phyloP scores from a whole-genome alignment of 1,284 basidiomycete genomes.

The Apiotrichum montevideense region DNA sequence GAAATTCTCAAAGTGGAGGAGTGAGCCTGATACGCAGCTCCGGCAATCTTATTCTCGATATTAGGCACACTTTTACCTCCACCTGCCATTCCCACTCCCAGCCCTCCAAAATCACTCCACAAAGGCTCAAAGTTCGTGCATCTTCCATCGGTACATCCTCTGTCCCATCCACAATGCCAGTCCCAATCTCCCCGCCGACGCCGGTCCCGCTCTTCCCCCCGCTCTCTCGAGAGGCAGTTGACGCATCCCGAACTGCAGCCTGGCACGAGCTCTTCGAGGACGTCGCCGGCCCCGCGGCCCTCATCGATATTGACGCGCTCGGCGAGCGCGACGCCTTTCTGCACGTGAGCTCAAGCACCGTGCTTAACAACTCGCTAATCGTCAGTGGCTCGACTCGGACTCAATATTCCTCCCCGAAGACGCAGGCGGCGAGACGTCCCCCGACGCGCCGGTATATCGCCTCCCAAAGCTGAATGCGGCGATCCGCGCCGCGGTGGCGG shows the following conservation, averaged over 20 bases:
- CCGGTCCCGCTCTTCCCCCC: slow-evolving; percentile 3
- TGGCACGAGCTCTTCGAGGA: slow-evolving; percentile 76
- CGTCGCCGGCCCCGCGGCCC: slow-evolving; percentile 66
- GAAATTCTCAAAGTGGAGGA: slow-evolving; percentile 2
- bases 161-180: slow-evolving; percentile 11
- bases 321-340: slow-evolving; percentile 78
- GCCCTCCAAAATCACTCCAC: too few species aligned
- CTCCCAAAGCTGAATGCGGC: slow-evolving; percentile 64
- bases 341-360: slow-evolving; percentile 60
- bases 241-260: slow-evolving; percentile 74
- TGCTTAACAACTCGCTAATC: slow-evolving; percentile 53
- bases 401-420: slow-evolving; percentile 53
- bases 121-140: too few species aligned
- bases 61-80: too few species aligned
- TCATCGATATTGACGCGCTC: slow-evolving; percentile 74
- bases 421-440: slow-evolving; percentile 28
- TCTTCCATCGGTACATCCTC: neutral
- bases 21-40: neutral
- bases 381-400: slow-evolving; percentile 28
- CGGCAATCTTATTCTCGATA: too few species aligned
- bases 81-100: too few species aligned
- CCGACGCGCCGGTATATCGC: slow-evolving; percentile 48
- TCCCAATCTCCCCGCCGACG: slow-evolving; percentile 1
- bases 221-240: slow-evolving; percentile 19
- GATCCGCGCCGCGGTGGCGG: slow-evolving; percentile 62